These are phyloP conservation scores for Cotoneaster glaucophyllus DNA, from an alignment of 306 rosid species.

Conservation along the genomic window DNA sequence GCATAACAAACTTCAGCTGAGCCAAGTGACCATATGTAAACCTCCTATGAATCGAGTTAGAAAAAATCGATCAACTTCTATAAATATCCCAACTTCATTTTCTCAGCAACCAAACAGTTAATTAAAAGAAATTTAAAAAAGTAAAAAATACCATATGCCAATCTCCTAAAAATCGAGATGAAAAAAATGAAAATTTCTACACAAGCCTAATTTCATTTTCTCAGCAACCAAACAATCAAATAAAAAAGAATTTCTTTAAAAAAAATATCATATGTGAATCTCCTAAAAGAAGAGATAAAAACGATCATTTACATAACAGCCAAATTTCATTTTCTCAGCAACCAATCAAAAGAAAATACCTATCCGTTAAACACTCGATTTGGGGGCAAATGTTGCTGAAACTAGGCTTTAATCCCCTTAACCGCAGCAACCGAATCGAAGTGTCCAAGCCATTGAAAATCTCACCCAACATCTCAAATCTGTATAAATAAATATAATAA, in stretches of 20 bases:
- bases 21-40: slow-evolving; percentile 66
- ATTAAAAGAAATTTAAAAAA: neutral
- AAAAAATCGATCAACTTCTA: neutral
- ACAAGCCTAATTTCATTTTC: neutral
- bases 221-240: neutral
- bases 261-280: no score
- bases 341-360: slow-evolving; percentile 30
- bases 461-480: slow-evolving; percentile 44
- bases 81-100: neutral
- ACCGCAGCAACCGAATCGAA: slow-evolving; percentile 45
- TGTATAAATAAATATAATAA: slow-evolving; percentile 9
- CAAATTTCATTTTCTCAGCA: no score
- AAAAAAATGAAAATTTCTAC: neutral
- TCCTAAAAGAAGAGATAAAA: slow-evolving; percentile 21
- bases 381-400: slow-evolving; percentile 40
- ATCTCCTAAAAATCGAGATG: slow-evolving; percentile 21
- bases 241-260: neutral
- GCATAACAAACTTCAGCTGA: slow-evolving; percentile 66
- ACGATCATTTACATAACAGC: neutral
- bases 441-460: slow-evolving; percentile 54
- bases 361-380: slow-evolving; percentile 54
- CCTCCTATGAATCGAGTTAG: slow-evolving; percentile 42
- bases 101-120: neutral
- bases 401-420: slow-evolving; percentile 27
- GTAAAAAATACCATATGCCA: neutral